A percentile compares a stretch with the other conserved stretches of the same genome.
These are phyloP conservation scores for Colletotrichum tabaci DNA, from an alignment of 2,329 filamentous ascomycete species.

Conservation along the genomic window DNA sequence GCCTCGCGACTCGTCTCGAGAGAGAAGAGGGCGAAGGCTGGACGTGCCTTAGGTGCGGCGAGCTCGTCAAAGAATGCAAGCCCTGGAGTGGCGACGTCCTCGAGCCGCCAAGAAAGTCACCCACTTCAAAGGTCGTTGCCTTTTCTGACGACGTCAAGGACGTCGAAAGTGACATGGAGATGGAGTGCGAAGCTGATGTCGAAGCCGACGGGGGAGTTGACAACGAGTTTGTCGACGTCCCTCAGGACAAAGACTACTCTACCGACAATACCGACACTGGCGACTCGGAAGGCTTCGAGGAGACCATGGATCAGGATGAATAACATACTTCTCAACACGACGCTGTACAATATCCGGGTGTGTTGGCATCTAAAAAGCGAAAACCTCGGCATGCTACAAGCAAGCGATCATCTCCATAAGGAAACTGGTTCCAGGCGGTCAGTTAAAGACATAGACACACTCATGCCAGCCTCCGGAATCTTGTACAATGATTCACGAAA, in stretches of 20 bases:
- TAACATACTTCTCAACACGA: neutral
- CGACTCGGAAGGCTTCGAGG: slow-evolving; percentile 39
- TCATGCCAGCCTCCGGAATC: neutral
- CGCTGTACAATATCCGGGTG: slow-evolving; percentile 13
- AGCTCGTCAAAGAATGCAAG: slow-evolving; percentile 85
- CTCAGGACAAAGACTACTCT: slow-evolving; percentile 21
- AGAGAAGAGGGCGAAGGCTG: slow-evolving; percentile 95
- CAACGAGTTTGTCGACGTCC: slow-evolving; percentile 30
- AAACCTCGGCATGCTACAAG: neutral
- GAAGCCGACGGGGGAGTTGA: slow-evolving; percentile 8
- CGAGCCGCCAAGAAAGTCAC: slow-evolving; percentile 64
- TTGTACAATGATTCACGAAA: neutral
- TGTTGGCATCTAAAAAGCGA: slow-evolving; percentile 1
- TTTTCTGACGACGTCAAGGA: slow-evolving; percentile 69
- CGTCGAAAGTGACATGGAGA: neutral
- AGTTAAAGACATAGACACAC: neutral
- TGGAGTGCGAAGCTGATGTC: neutral
- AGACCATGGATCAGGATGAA: slow-evolving; percentile 38
- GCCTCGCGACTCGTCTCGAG: slow-evolving; percentile 90
- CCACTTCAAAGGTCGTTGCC: slow-evolving; percentile 70
- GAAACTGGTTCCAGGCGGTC: slow-evolving; percentile 14
- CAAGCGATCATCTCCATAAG: slow-evolving; percentile 8
- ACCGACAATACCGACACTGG: slow-evolving; percentile 27
- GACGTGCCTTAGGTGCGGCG: slow-evolving; percentile 91
- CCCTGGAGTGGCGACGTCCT: slow-evolving; percentile 95